These are phyloP conservation scores for Xylaria arbuscula DNA, from an alignment of 2,329 filamentous ascomycete species.

Conservation along the genomic window DNA sequence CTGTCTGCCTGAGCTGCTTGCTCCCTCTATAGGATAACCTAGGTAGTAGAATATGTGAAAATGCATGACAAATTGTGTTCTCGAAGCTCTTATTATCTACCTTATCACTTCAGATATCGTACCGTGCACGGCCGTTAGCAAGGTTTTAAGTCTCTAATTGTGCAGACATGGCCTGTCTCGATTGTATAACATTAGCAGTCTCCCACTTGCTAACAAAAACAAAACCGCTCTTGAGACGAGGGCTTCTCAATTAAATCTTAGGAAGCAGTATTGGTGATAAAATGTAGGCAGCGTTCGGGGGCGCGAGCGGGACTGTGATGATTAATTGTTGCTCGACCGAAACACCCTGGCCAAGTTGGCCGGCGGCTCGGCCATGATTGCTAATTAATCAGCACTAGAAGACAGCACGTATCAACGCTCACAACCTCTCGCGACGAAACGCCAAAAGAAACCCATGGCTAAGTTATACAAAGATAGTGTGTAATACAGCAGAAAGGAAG, in stretches of 20 bases:
- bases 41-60: too few relatives aligned
- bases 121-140: too few relatives aligned
- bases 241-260: not conserved
- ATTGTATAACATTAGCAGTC: not conserved
- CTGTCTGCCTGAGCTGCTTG: too few relatives aligned
- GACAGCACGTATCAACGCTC: not conserved
- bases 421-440: too few relatives aligned
- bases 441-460: not conserved
- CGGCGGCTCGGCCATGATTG: not conserved
- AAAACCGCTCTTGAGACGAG: not conserved
- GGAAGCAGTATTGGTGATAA: not conserved
- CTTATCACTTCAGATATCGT: too few relatives aligned
- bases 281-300: not conserved
- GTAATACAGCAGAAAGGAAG: not conserved
- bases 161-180: not conserved
- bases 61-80: too few relatives aligned
- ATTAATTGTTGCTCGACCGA: constrained; percentile 4
- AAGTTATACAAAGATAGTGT: not conserved
- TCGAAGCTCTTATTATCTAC: too few relatives aligned
- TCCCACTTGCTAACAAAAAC: not conserved
- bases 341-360: not conserved
- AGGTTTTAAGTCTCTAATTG: not conserved
- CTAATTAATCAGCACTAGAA: not conserved
- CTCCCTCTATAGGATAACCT: too few relatives aligned
- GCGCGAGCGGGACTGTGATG: not conserved